These are phyloP conservation scores for Apiospora aurea DNA, from an alignment of 2,329 filamentous ascomycete genomes.

Conservation along the genomic window DNA sequence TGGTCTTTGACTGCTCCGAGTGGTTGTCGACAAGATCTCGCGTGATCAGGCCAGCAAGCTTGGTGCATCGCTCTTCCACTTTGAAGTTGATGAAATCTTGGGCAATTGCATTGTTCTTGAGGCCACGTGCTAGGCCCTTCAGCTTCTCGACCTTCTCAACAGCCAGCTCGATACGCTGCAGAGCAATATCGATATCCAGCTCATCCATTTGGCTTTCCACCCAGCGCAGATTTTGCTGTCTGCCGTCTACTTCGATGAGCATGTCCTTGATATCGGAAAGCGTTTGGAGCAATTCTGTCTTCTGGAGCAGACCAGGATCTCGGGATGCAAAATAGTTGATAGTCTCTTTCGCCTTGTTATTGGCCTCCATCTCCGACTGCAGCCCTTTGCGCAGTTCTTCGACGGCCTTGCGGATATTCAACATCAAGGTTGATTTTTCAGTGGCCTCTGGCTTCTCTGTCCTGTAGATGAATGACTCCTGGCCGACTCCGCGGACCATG, in stretches of 20 bases:
- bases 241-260: slow-evolving; percentile 94
- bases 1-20: slow-evolving; percentile 78
- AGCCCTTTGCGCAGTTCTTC: slow-evolving; percentile 88
- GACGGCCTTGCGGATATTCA: slow-evolving; percentile 90
- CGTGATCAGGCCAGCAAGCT: slow-evolving; percentile 77
- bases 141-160: slow-evolving; percentile 87
- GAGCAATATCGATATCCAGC: slow-evolving; percentile 92
- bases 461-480: slow-evolving; percentile 93
- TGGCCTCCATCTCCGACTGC: slow-evolving; percentile 86
- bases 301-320: slow-evolving; percentile 78
- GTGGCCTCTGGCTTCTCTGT: slow-evolving; percentile 81
- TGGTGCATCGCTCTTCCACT: slow-evolving; percentile 82
- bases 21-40: slow-evolving; percentile 81
- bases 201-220: slow-evolving; percentile 95
- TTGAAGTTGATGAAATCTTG: slow-evolving; percentile 94
- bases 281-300: slow-evolving; percentile 80
- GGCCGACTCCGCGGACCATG: slow-evolving; percentile 84
- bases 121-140: slow-evolving; percentile 76
- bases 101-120: slow-evolving; percentile 86
- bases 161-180: slow-evolving; percentile 86
- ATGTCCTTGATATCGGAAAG: slow-evolving; percentile 83
- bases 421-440: slow-evolving; percentile 81
- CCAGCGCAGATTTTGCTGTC: slow-evolving; percentile 95
- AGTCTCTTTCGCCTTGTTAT: slow-evolving; percentile 82
- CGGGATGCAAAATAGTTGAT: slow-evolving; percentile 86